A percentile compares a stretch with the other conserved stretches of the same genome.
Evolutionary conservation across 768 basidiomycete genomes (phyloP).

Genomic region (Mrakia gelida): DNA sequence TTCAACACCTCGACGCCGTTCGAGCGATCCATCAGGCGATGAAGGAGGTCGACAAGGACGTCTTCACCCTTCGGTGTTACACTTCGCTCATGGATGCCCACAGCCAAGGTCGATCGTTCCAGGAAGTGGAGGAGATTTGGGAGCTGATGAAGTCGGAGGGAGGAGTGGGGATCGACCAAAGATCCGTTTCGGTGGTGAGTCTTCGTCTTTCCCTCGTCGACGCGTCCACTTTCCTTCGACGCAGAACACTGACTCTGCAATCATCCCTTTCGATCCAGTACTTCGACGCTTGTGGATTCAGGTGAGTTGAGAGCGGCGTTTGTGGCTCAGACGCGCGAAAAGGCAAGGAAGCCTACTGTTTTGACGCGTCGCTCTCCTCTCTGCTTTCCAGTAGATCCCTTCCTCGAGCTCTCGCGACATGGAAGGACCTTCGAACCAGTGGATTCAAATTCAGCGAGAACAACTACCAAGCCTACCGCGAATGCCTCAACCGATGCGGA

Average conservation of each 20-base stretch:
- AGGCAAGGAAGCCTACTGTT: not conserved
- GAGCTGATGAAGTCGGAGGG: not conserved
- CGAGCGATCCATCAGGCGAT: slow-evolving; percentile 7
- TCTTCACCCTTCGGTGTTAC: not conserved
- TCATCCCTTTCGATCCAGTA: not conserved
- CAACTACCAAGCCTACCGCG: too few relatives aligned
- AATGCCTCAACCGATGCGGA: too few relatives aligned
- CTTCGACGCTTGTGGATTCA: slow-evolving; percentile 7
- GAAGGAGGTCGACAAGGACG: not conserved
- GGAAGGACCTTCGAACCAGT: too few relatives aligned
- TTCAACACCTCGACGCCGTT: not conserved
- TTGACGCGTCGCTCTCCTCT: not conserved
- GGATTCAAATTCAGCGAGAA: too few relatives aligned
- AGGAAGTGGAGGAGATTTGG: not conserved
- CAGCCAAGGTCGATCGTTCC: not conserved
- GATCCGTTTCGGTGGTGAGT: not conserved
- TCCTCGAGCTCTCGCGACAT: too few relatives aligned
- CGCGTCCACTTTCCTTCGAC: not conserved
- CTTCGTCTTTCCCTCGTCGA: not conserved
- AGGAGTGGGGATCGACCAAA: not conserved
- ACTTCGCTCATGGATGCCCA: not conserved
- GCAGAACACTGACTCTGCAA: not conserved
- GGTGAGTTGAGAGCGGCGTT: not conserved
- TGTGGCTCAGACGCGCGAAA: not conserved
- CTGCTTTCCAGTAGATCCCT: not conserved